phyloP scores from a whole-genome alignment of 2,329 filamentous ascomycete species.

The Arthrobotrys conoides region DNA sequence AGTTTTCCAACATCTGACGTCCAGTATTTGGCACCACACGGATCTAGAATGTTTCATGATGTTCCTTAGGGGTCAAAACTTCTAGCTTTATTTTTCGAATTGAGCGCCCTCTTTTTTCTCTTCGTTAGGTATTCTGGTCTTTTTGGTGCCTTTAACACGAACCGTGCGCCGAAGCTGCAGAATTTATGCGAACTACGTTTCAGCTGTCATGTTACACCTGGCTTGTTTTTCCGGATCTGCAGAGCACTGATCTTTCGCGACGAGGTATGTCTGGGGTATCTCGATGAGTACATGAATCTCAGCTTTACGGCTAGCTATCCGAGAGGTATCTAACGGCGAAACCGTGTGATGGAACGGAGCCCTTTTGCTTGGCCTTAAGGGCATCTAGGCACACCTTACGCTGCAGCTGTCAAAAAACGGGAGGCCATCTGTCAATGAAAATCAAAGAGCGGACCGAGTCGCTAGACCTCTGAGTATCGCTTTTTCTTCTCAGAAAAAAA shows the following conservation, averaged over 20 bases:
- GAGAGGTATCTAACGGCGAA: slow-evolving; percentile 4
- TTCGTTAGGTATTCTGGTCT: neutral
- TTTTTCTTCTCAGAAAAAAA: neutral
- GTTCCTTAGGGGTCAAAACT: slow-evolving; percentile 15
- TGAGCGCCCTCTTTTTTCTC: neutral
- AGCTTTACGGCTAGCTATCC: slow-evolving; percentile 6
- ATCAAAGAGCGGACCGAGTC: neutral
- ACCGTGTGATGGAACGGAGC: slow-evolving; percentile 2
- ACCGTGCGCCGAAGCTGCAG: slow-evolving; percentile 60
- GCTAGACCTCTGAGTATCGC: no score
- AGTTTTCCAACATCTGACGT: slow-evolving; percentile 24
- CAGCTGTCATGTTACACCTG: slow-evolving; percentile 50
- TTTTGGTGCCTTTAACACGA: slow-evolving; percentile 25
- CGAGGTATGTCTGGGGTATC: neutral
- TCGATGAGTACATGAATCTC: slow-evolving; percentile 6
- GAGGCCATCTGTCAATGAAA: neutral
- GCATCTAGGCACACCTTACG: neutral
- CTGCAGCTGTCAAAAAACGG: neutral
- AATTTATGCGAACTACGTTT: slow-evolving; percentile 58
- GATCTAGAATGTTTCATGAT: slow-evolving; percentile 57
- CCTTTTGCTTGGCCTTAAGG: neutral
- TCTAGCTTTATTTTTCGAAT: neutral
- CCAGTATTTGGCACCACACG: slow-evolving; percentile 20
- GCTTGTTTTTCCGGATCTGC: slow-evolving; percentile 24
- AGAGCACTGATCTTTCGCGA: neutral